Evolutionary conservation across 805 yeast genomes (phyloP), one percentile per base, ranked within the genome.

Genomic region (Nakazawaea ishiwadae): DNA sequence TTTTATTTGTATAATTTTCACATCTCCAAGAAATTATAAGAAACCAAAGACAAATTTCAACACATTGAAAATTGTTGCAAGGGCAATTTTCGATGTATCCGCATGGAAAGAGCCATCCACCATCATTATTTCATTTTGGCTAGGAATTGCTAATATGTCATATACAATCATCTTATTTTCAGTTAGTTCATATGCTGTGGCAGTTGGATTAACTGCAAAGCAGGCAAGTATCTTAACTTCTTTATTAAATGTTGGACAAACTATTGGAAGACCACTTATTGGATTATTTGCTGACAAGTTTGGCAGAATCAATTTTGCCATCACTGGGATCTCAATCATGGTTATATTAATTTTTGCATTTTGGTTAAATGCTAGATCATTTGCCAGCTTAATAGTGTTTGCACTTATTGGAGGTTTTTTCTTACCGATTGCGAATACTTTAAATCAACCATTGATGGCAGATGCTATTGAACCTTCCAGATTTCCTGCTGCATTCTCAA

Each of bases 191-290:
- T 75, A 66, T 49, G 71, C 74, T 2, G 62, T 61, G 11, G 62
- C 71, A 18, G 53, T 69, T 29, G 89, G 88, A 0, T 51, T 67
- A 34, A 46, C 71, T 0, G 42, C 62, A 6, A 53, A 59, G 21
- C 66, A 73, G 39, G 77, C 74, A 17, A 63, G 77, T 11, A 58
- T 62, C 20, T 49, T 69, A 31, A 68, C 75, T 4, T 75, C 77
- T 1, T 58, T 69, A 8, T 52, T 73, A 42, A 74, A 73, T 47
- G 65, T 69, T 5, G 65, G 69, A 0, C 81, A 75, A 50, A 59
- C 66, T 4, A 44, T 74, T 14, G 81, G 81, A 6, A 61, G 81
- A 50, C 77, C 79, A 3, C 5, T 52, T 5, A 64, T 73, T 49
- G 81, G 81, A 0, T 46, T 60, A 2, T 27, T 61, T 1, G 71